Evolutionary conservation across 1,139 yeast species (phyloP), one percentile per base, ranked within the genome.

Genomic region (Petasospora rhodanensis): DNA sequence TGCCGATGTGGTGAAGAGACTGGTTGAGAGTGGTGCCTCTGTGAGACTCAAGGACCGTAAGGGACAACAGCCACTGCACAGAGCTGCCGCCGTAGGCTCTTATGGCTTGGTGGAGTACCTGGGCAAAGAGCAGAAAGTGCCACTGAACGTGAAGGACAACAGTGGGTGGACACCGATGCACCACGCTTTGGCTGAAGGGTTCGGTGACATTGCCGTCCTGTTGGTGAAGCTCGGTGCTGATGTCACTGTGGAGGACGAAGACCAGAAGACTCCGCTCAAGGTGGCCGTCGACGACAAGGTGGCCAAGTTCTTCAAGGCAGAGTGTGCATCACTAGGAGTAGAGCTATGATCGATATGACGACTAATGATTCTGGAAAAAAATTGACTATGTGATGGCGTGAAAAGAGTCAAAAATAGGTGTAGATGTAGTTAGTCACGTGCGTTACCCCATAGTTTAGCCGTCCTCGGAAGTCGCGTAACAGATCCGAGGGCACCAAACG

Each of bases 181-280:
- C 56, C 95, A 86, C 56, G 96, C 97, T 0, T 61, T 83, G 35
- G 91, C 96, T 0, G 98, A 89, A 55, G 96, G 96, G 0, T 80
- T 81, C 52, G 89, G 80, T 2, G 96, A 85, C 38, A 74, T 76
- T 7, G 95, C 84, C 0, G 68, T 76, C 2, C 51, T 64, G 25
- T 61, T 89, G 31, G 75, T 79, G 6, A 49, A 68, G 28, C 62
- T 68, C 18, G 93, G 93, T 0, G 96, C 95, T 1, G 86, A 83
- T 48, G 41, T 54, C 7, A 62, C 66, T 3, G 54, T 68, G 6
- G 64, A 58, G 29, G 76, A 72, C 45, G 44, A 52, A 3, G 79
- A 77, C 10, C 86, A 79, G 3, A 60, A 69, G 36, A 68, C 71
- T 2, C 77, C 94, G 1, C 42, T 66, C 6, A 70, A 77, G 31